phyloP scores from a whole-genome alignment of 2,329 filamentous ascomycete genomes.

The Botrytis tulipae region DNA sequence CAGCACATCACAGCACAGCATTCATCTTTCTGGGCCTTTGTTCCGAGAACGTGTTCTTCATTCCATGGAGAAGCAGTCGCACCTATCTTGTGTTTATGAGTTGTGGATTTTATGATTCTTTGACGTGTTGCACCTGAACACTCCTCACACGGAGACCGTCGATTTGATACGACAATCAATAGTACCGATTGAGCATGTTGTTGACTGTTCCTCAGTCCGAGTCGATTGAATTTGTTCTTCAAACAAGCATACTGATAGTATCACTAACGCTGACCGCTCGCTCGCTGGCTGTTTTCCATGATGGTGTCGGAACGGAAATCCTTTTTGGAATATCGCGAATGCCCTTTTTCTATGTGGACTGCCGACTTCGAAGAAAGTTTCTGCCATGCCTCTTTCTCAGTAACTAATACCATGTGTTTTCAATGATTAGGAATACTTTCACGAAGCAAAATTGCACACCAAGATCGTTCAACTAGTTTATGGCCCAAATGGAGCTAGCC shows the following conservation, averaged over 20 bases:
- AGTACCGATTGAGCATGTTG: background rate
- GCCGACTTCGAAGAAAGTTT: conserved; percentile 37
- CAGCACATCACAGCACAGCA: conserved; percentile 38
- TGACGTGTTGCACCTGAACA: background rate
- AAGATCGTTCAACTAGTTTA: conserved; percentile 74
- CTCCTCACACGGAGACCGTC: background rate
- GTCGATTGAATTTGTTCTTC: background rate
- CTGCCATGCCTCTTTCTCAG: conserved; percentile 41
- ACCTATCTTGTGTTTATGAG: background rate
- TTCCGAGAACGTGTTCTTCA: background rate
- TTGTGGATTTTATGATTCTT: background rate
- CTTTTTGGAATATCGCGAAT: conserved; percentile 4
- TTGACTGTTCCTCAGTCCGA: background rate
- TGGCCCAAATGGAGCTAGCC: conserved; percentile 86
- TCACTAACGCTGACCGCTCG: conserved; percentile 55
- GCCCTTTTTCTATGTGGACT: conserved; percentile 34
- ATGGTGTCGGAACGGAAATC: conserved; percentile 26
- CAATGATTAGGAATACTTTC: conserved; percentile 88
- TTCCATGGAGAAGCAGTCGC: background rate
- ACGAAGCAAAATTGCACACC: conserved; percentile 52
- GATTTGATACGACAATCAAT: background rate
- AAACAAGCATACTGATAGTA: conserved; percentile 18
- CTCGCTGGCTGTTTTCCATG: conserved; percentile 51
- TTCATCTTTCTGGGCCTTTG: background rate
- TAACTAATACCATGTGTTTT: conserved; percentile 63